These are phyloP conservation scores for Monosporozyma aerobia DNA, from an alignment of 805 yeast species.

Conservation along the genomic window DNA sequence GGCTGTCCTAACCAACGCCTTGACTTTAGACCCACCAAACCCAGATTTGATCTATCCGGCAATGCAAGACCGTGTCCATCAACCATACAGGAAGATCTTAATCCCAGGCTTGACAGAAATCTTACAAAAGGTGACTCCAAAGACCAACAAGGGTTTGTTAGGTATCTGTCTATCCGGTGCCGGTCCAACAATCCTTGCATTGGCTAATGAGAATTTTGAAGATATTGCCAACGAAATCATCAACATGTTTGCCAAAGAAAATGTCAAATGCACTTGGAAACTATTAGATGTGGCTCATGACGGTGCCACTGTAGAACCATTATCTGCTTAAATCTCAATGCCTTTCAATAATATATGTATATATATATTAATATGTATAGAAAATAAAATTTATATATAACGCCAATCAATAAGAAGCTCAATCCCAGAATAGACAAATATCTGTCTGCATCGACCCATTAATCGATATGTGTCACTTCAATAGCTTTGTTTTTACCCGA, in stretches of 20 bases:
- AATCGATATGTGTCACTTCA: background rate
- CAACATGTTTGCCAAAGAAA: conserved; percentile 52
- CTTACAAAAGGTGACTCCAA: conserved; percentile 69
- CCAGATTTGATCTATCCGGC: conserved; percentile 80
- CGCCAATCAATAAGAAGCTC: too few species aligned
- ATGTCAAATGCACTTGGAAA: conserved; percentile 72
- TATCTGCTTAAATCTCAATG: background rate
- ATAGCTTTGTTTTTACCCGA: background rate
- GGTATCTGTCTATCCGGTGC: conserved; percentile 97
- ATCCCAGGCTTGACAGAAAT: conserved; percentile 88
- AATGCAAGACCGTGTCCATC: conserved; percentile 95
- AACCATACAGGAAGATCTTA: conserved; percentile 87
- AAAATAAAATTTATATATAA: background rate
- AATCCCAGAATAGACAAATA: too few species aligned
- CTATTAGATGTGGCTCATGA: conserved; percentile 78
- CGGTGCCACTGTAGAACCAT: conserved; percentile 54
- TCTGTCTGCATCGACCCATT: too few species aligned
- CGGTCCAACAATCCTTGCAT: conserved; percentile 91
- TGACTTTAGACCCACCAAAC: conserved; percentile 76
- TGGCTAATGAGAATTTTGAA: conserved; percentile 85
- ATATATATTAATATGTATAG: background rate
- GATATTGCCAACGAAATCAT: conserved; percentile 71
- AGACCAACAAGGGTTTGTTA: conserved; percentile 70
- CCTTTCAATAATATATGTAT: too few species aligned
- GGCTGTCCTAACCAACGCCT: conserved; percentile 85